These are phyloP conservation scores for Gaertneriomyces semiglobifer DNA, from an alignment of 192 early-diverging fungal genomes.

Conservation along the genomic window DNA sequence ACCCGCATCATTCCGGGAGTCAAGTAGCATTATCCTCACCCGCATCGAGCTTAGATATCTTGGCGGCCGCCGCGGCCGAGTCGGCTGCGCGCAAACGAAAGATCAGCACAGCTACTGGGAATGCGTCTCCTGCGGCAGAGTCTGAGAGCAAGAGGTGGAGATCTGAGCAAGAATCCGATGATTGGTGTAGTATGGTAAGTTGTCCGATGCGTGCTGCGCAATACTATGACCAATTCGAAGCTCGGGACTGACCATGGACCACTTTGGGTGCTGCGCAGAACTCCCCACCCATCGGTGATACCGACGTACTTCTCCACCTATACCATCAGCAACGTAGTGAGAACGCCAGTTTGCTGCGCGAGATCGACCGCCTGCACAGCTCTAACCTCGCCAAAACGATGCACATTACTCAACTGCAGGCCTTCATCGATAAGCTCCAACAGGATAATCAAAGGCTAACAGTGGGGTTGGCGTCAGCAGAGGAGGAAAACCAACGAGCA, in stretches of 20 bases:
- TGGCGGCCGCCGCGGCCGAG: not conserved
- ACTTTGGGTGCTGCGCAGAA: too few species aligned
- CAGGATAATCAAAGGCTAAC: not conserved
- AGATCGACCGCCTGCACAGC: conserved; percentile 1
- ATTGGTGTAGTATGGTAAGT: not conserved
- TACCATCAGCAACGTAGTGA: not conserved
- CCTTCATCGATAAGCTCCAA: not conserved
- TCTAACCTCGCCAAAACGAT: not conserved
- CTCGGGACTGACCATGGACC: not conserved
- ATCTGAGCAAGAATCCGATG: not conserved
- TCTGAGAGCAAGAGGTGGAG: not conserved
- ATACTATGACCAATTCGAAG: not conserved
- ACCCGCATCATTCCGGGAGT: too few species aligned
- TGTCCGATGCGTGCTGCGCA: not conserved
- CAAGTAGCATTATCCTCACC: too few species aligned
- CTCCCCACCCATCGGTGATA: not conserved
- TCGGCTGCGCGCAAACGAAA: not conserved
- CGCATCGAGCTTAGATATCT: not conserved
- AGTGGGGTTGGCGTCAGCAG: not conserved
- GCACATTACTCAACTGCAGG: conserved; percentile 5
- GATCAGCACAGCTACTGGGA: not conserved
- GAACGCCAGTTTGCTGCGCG: not conserved
- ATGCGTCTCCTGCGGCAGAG: not conserved
- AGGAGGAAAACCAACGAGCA: not conserved
- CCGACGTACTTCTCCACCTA: not conserved